These are phyloP conservation scores for Smittium mucronatum DNA, from an alignment of 371 early-diverging fungal species.

Conservation along the genomic window DNA sequence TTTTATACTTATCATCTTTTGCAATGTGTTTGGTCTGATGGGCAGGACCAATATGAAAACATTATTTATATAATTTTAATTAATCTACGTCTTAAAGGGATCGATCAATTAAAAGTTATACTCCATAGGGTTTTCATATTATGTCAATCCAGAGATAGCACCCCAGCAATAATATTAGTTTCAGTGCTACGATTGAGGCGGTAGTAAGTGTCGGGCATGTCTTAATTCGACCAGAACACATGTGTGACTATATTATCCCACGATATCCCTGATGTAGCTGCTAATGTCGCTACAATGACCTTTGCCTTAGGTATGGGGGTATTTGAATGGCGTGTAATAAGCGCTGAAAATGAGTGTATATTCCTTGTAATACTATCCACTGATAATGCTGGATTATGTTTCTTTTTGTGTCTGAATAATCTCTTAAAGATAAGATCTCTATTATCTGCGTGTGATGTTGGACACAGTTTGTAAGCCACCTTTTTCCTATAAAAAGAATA, in stretches of 20 bases:
- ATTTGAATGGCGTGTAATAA: not conserved
- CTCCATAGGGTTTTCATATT: not conserved
- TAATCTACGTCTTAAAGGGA: not conserved
- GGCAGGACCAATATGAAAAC: not conserved
- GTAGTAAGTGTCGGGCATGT: slow-evolving; percentile 1
- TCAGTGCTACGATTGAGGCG: not conserved
- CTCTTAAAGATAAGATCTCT: not conserved
- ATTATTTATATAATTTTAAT: not conserved
- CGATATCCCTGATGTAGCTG: not conserved
- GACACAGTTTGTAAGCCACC: not conserved
- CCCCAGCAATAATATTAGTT: not conserved
- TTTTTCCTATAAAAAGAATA: not conserved
- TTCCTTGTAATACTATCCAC: not conserved
- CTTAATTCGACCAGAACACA: slow-evolving; percentile 1
- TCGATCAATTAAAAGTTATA: not conserved
- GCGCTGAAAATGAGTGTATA: not conserved
- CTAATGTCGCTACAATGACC: not conserved
- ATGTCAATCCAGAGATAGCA: not conserved
- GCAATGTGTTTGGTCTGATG: not conserved
- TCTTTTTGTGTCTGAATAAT: not conserved
- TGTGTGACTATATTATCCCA: not conserved
- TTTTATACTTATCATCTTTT: not conserved
- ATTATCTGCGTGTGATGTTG: not conserved
- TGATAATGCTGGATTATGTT: not conserved
- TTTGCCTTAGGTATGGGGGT: not conserved